Evolutionary conservation across 331 rosid species (phyloP).

Genomic region (Quercus tomentella): DNA sequence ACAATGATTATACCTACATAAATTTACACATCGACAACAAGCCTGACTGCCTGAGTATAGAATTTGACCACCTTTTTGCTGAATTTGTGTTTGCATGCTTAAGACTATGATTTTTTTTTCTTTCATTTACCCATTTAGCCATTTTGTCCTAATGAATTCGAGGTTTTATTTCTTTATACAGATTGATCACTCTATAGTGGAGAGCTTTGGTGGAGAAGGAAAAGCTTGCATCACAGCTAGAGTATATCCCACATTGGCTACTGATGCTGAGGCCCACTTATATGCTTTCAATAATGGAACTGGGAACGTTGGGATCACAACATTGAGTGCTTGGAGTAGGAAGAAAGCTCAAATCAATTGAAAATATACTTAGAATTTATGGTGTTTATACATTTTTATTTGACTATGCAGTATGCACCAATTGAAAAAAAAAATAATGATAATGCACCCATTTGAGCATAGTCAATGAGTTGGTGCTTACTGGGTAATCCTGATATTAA

Average conservation of each 20-base stretch:
- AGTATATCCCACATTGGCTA: slow-evolving; percentile 68
- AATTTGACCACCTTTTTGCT: too few relatives aligned
- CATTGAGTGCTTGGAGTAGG: slow-evolving; percentile 66
- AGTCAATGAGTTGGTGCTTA: too few relatives aligned
- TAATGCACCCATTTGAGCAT: too few relatives aligned
- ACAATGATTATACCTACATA: too few relatives aligned
- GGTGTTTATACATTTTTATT: too few relatives aligned
- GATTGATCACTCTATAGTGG: slow-evolving; percentile 79
- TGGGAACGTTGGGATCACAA: slow-evolving; percentile 37
- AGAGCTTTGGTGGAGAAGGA: slow-evolving; percentile 73
- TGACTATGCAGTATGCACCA: too few relatives aligned
- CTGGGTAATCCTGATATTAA: too few relatives aligned
- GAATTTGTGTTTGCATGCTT: too few relatives aligned
- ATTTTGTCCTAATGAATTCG: not conserved
- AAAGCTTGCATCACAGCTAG: slow-evolving; percentile 56
- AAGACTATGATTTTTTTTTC: too few relatives aligned
- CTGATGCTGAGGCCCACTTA: slow-evolving; percentile 35
- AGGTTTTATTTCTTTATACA: slow-evolving; percentile 11
- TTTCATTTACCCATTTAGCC: not conserved
- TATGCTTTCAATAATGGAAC: slow-evolving; percentile 69
- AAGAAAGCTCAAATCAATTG: slow-evolving; percentile 41
- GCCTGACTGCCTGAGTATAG: too few relatives aligned
- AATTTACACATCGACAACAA: too few relatives aligned
- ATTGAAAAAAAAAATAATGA: too few relatives aligned
- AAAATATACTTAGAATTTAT: not conserved